phyloP scores from a whole-genome alignment of 768 basidiomycete species.

The Mycena pura region DNA sequence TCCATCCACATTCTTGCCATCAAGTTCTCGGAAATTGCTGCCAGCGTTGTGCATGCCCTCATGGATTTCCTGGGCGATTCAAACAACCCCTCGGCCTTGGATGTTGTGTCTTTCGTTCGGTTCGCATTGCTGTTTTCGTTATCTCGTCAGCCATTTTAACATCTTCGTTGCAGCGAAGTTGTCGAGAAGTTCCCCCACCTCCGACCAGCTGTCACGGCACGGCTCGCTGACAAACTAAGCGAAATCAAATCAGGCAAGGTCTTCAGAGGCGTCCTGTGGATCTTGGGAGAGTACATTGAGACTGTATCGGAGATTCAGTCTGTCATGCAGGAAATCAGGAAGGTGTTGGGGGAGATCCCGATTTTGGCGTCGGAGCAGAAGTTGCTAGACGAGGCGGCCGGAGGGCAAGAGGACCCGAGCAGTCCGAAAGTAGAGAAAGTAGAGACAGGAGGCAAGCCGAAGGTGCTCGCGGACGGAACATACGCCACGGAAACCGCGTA shows the following conservation, averaged over 20 bases:
- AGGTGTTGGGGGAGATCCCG: constrained; percentile 95
- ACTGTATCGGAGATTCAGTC: constrained; percentile 68
- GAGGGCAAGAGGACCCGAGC: constrained; percentile 54
- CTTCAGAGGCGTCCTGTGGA: constrained; percentile 96
- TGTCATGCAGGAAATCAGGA: constrained; percentile 79
- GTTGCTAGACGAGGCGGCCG: constrained; percentile 77
- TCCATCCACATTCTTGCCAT: constrained; percentile 96
- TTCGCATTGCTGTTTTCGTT: constrained; percentile 26
- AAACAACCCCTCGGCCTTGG: constrained; percentile 93
- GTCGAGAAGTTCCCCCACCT: constrained; percentile 96
- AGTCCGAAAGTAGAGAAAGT: constrained; percentile 54
- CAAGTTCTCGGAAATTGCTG: constrained; percentile 96
- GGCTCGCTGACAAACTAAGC: constrained; percentile 76
- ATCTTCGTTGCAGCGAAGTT: constrained; percentile 68
- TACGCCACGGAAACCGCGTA: constrained; percentile 97
- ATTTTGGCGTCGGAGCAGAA: constrained; percentile 91
- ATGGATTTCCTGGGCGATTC: constrained; percentile 96
- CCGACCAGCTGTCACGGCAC: constrained; percentile 64
- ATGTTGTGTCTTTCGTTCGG: constrained; percentile 82
- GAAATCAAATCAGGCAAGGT: constrained; percentile 98
- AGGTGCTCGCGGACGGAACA: constrained; percentile 93
- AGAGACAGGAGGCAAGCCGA: constrained; percentile 67
- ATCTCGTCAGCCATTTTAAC: background rate
- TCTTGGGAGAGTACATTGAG: constrained; percentile 94
- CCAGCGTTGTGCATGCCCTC: constrained; percentile 90